Base-by-base conservation (phyloP, 2,329 filamentous ascomycete genomes). In the Talaromyces sp. region DNA sequence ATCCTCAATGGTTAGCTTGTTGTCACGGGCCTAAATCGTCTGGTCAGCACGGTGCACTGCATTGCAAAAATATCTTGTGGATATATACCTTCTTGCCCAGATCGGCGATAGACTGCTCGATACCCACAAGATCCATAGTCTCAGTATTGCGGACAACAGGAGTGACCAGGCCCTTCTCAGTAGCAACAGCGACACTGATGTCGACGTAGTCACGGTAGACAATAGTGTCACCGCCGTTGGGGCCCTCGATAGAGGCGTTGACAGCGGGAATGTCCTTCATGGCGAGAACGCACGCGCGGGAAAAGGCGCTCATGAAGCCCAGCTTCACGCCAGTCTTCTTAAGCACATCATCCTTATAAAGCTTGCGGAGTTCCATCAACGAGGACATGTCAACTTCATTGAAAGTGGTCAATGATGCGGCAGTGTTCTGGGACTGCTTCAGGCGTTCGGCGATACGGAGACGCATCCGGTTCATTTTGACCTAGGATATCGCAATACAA, bases 391-490 rank as follows among this genome's bases (percentile, higher is more conserved):
- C 94, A 56, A 99, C 94, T 77, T 97, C 93, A 75, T 99, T 97
- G 83, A 99, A 99, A 22, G 94, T 99, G 43, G 94, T 97, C 48
- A 99, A 82, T 3, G 94, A 96, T 40, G 94, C 94, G 46, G 94
- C 93, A 1, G 94, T 97, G 79, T 99, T 99, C 74, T 99, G 94
- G 17, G 94, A 97, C 75, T 99, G 94, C 85, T 99, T 99, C 61
- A 99, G 84, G 65, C 94, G 91, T 80, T 99, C 94, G 46, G 94
- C 91, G 65, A 97, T 99, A 57, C 94, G 88, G 56, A 97, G 85
- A 62, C 94, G 91, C 94, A 99, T 99, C 61, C 94, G 91, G 82
- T 97, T 97, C 94, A 99, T 99, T 83, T 99, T 99, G 68, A 97
- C 91, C 90, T 94, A 14, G 40, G 46, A 47, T 13, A 46, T 33